Evolutionary conservation across 192 early-diverging fungal species (phyloP), one percentile per base, ranked within the genome.

Genomic region (Coemansia sp.): DNA sequence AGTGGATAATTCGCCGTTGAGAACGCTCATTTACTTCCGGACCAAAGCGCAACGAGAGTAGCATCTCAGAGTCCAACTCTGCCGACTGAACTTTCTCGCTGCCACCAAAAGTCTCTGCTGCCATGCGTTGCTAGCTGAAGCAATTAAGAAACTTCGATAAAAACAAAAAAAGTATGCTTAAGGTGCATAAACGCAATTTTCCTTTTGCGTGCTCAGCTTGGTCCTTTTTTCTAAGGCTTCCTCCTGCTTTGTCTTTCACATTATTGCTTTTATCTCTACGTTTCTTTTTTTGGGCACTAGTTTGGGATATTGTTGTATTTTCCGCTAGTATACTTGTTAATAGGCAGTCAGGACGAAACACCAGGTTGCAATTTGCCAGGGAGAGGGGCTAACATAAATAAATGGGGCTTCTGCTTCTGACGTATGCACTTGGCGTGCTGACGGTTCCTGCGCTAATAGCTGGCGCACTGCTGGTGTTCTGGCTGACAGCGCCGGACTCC

Each of bases 401-500:
- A 21, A 30, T 64, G 45, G 51, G 53, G 40, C 58, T 53, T 34
- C 45, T 62, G 53, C 23, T 66, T 59, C 55, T 66, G 57, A 57
- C 63, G 23, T 76, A 76, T 62, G 39, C 62, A 14, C 53, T 76
- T 40, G 73, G 73, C 51, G 41, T 76, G 28, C 42, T 69, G 44
- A 76, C 73, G 1, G 57, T 76, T 34, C 73, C 73, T 1, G 62
- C 40, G 14, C 52, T 64, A 12, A 39, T 69, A 3, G 51, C 56
- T 16, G 56, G 48, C 5, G 67, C 53, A 3, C 50, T 65, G 14
- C 39, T 48, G 20, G 40, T 59, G 38, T 51, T 76, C 46, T 69
- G 66, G 72, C 52, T 55, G 47, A 48, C 50, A 8, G 50, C 45
- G 23, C 54, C 54, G 3, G 62, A 64, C 23, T 54, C 62, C 15